These are phyloP conservation scores for Pseudofabraea citricarpa DNA, from an alignment of 2,329 filamentous ascomycete species.

Conservation along the genomic window DNA sequence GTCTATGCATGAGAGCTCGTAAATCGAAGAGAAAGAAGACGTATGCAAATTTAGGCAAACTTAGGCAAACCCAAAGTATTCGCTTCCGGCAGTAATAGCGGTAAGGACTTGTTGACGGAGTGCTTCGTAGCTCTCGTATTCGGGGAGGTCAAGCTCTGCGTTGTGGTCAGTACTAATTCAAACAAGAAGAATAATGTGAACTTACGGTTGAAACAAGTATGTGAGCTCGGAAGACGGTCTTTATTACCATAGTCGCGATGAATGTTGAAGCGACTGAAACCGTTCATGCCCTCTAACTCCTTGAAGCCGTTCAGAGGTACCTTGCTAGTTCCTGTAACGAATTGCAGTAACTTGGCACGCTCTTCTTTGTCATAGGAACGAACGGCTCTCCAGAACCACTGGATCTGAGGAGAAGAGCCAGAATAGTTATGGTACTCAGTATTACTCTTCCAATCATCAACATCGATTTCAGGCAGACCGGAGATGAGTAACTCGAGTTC, in stretches of 20 bases:
- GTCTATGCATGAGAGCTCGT: slow-evolving; percentile 23
- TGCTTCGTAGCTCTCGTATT: slow-evolving; percentile 94
- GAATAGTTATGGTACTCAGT: slow-evolving; percentile 98
- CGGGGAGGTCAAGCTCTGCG: slow-evolving; percentile 96
- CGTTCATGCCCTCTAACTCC: slow-evolving; percentile 98
- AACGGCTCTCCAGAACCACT: slow-evolving; percentile 99
- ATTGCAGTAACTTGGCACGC: slow-evolving; percentile 92
- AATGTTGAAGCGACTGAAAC: slow-evolving; percentile 96
- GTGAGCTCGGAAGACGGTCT: slow-evolving; percentile 89
- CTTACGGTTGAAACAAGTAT: slow-evolving; percentile 99
- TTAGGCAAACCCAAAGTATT: slow-evolving; percentile 96
- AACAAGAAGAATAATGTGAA: slow-evolving; percentile 24
- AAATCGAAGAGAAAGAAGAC: slow-evolving; percentile 16
- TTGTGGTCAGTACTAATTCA: slow-evolving; percentile 17
- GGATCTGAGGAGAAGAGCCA: slow-evolving; percentile 89
- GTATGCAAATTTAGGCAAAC: slow-evolving; percentile 7
- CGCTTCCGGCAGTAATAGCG: slow-evolving; percentile 95
- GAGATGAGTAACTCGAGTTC: slow-evolving; percentile 96
- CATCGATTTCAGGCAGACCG: slow-evolving; percentile 91
- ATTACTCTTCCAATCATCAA: slow-evolving; percentile 99
- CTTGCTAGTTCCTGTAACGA: slow-evolving; percentile 97
- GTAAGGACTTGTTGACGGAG: slow-evolving; percentile 86
- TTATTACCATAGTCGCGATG: slow-evolving; percentile 97
- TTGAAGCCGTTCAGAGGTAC: slow-evolving; percentile 98
- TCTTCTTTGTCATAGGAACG: slow-evolving; percentile 99